A percentile compares a stretch with the other conserved stretches of the same genome.
These are phyloP conservation scores for Coemansia sp. DNA, from an alignment of 192 early-diverging fungal species.

Conservation along the genomic window DNA sequence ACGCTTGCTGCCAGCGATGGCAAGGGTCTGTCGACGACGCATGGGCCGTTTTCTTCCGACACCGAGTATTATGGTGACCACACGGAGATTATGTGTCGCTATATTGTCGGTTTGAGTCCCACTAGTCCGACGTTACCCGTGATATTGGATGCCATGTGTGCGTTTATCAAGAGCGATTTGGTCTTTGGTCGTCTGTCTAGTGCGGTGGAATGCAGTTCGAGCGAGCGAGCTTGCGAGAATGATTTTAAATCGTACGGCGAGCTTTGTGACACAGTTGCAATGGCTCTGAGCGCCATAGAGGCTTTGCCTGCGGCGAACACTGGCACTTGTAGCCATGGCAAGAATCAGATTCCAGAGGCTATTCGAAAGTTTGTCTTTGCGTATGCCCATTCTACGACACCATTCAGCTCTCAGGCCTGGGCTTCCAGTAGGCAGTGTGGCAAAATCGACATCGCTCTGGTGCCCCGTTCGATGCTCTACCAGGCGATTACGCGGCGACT, in stretches of 20 bases:
- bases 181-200: not conserved
- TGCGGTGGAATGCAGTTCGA: not conserved
- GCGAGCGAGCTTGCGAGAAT: not conserved
- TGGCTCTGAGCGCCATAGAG: not conserved
- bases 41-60: slow-evolving; percentile 51
- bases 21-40: slow-evolving; percentile 39
- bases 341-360: not conserved
- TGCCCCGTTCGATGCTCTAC: slow-evolving; percentile 10
- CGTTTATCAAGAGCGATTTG: slow-evolving; percentile 19
- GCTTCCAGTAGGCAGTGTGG: not conserved
- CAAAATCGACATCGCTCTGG: not conserved
- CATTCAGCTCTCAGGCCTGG: not conserved
- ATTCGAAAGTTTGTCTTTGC: not conserved
- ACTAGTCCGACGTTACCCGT: slow-evolving; percentile 33
- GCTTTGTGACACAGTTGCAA: slow-evolving; percentile 15
- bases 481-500: slow-evolving; percentile 3
- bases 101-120: slow-evolving; percentile 33
- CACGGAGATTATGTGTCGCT: slow-evolving; percentile 33
- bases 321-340: not conserved
- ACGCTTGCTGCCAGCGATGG: slow-evolving; percentile 48
- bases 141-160: slow-evolving; percentile 8
- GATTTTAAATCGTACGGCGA: slow-evolving; percentile 15
- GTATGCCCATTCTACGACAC: not conserved
- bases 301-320: not conserved
- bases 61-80: slow-evolving; percentile 35